These are phyloP conservation scores for Lichina pygmaea DNA, from an alignment of 495 filamentous ascomycete genomes.

Conservation along the genomic window DNA sequence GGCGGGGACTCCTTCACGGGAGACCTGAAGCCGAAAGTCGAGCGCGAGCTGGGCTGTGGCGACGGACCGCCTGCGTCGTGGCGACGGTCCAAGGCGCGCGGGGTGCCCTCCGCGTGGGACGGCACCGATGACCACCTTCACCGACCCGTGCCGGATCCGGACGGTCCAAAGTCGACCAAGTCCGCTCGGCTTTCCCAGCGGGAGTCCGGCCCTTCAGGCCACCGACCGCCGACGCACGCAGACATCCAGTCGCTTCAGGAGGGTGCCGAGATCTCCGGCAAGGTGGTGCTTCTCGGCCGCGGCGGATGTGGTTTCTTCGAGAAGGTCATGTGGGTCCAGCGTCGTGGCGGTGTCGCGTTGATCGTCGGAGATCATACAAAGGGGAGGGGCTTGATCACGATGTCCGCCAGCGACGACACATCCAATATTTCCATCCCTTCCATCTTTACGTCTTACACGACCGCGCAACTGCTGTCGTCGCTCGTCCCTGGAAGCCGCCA, in stretches of 20 bases:
- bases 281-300: conserved; percentile 67
- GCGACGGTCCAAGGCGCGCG: conserved; percentile 24
- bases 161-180: conserved; percentile 14
- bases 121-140: conserved; percentile 86
- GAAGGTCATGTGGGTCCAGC: conserved; percentile 89
- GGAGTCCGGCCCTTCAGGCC: conserved; percentile 16
- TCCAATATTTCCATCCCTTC: conserved; percentile 86
- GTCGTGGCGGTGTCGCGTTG: conserved; percentile 62
- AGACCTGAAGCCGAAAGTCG: conserved; percentile 18
- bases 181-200: conserved; percentile 9
- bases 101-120: conserved; percentile 23
- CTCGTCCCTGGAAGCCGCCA: conserved; percentile 31
- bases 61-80: conserved; percentile 61
- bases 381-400: conserved; percentile 66
- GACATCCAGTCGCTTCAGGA: conserved; percentile 92
- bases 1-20: conserved; percentile 16
- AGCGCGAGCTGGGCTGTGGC: conserved; percentile 88
- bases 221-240: conserved; percentile 32
- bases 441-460: conserved; percentile 83
- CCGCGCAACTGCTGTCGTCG: conserved; percentile 77
- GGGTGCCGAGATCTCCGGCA: conserved; percentile 78
- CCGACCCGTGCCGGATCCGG: conserved; percentile 27
- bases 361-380: conserved; percentile 86
- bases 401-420: conserved; percentile 89
- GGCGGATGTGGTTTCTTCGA: conserved; percentile 93